Conservation (phyloP, 2,329 filamentous ascomycete genomes). For the Xylariaceae sp. region DNA sequence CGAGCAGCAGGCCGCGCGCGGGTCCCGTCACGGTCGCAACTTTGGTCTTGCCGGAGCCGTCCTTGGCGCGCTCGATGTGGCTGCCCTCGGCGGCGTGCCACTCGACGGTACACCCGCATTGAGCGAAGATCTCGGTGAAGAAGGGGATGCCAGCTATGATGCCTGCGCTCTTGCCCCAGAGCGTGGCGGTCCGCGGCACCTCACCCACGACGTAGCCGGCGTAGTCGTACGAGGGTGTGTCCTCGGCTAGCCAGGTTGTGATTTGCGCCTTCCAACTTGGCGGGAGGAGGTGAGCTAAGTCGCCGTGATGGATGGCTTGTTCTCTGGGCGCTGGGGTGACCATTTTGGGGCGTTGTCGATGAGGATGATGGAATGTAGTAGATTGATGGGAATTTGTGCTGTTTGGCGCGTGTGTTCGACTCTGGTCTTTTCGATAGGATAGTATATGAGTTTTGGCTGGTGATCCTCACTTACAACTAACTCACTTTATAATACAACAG, state of each 20-base stretch:
- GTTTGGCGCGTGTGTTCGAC: not conserved
- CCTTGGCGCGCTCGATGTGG: slow-evolving; percentile 57
- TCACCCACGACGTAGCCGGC: slow-evolving; percentile 94
- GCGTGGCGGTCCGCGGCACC: slow-evolving; percentile 56
- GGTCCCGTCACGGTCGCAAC: slow-evolving; percentile 84
- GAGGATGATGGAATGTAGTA: not conserved
- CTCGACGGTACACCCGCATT: slow-evolving; percentile 85
- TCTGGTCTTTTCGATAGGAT: too few species aligned
- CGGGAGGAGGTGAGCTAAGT: slow-evolving; percentile 69
- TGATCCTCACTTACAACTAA: too few species aligned
- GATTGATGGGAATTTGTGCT: not conserved
- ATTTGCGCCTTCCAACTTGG: slow-evolving; percentile 79
- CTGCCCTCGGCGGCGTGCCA: slow-evolving; percentile 81
- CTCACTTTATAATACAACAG: too few species aligned
- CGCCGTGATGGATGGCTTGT: slow-evolving; percentile 38
- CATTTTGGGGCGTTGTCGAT: not conserved
- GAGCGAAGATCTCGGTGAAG: slow-evolving; percentile 87
- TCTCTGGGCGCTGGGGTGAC: slow-evolving; percentile 21
- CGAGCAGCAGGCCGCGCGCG: slow-evolving; percentile 75
- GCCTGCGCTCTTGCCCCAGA: slow-evolving; percentile 69
- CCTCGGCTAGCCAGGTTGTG: slow-evolving; percentile 85
- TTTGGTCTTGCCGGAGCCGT: slow-evolving; percentile 48
- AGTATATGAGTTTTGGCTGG: too few species aligned
- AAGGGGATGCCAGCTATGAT: slow-evolving; percentile 90
- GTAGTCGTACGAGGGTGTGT: slow-evolving; percentile 95